A percentile compares a stretch with the other conserved stretches of the same genome.
phyloP scores from a whole-genome alignment of 2,329 filamentous ascomycete genomes.

The Penicillium sp. region DNA sequence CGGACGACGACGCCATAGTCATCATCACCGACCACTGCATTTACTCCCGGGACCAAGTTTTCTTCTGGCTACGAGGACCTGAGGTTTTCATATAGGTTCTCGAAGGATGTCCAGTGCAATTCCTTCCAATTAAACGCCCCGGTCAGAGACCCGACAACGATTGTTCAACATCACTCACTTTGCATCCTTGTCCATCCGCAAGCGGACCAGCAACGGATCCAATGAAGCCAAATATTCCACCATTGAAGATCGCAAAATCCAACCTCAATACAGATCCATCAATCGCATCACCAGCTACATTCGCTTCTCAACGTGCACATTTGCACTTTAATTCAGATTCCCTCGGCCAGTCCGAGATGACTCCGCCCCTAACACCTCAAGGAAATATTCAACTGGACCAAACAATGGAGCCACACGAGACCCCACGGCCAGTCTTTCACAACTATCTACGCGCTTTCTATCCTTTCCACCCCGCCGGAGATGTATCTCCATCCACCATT shows the following conservation, averaged over 20 bases:
- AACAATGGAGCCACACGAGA: constrained; percentile 34
- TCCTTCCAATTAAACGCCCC: constrained; percentile 23
- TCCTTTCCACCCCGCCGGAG: constrained; percentile 74
- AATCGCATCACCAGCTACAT: constrained; percentile 6
- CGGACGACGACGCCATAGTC: too few species aligned
- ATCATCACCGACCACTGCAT: background rate
- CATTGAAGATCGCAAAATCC: constrained; percentile 35
- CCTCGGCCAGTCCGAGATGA: constrained; percentile 53
- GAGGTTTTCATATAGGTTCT: background rate
- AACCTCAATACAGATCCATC: constrained; percentile 21
- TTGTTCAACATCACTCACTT: constrained; percentile 4
- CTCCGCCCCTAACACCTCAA: constrained; percentile 69
- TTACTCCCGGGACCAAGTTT: background rate
- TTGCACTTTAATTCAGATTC: constrained; percentile 22
- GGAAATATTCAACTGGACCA: constrained; percentile 57
- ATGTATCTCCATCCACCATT: constrained; percentile 75
- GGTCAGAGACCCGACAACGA: constrained; percentile 28
- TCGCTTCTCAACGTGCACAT: constrained; percentile 8
- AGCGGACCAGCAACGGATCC: constrained; percentile 26
- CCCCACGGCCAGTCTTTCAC: constrained; percentile 66
- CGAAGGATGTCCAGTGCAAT: constrained; percentile 27
- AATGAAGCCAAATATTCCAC: constrained; percentile 33
- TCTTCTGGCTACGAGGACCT: constrained; percentile 1
- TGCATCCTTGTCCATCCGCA: background rate
- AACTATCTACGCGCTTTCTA: constrained; percentile 94